Evolutionary conservation across 2,329 filamentous ascomycete species (phyloP), one percentile per base, ranked within the genome.

Genomic region (Metarhizium album): DNA sequence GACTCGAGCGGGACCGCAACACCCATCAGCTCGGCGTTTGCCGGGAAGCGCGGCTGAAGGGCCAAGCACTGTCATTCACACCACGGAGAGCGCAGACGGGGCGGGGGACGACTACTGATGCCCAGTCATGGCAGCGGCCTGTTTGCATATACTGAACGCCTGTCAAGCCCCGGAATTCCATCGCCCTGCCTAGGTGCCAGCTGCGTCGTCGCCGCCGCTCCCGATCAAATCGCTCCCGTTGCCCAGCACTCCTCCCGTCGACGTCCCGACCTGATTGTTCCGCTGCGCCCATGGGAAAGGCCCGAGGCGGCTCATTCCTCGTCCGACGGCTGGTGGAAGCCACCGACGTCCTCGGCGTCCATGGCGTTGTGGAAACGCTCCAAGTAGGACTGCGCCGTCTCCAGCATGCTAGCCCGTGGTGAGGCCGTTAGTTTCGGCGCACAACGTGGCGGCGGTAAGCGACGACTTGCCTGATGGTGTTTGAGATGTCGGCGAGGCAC

Each of bases 1-100:
- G 24, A 42, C 9, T 46, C 52, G 29, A 53, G 52, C 23, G 53
- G 51, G 9, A 48, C 37, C 2, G 51, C 38, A 23, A 54, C 53
- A 27, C 51, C 53, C 4, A 18, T 45, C 29, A 53, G 51, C 46
- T 23, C 48, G 27, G 51, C 20, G 18, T 43, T 29, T 4, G 46
- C 48, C 16, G 42, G 42, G 18, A 54, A 46, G 13, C 37, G 18
- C 14, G 47, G 42, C 8, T 40, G 37, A 40, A n/a, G 16, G 6
- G 18, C n/a, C n/a, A n/a, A n/a, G n/a, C n/a, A n/a, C n/a, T n/a
- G n/a, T n/a, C n/a, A n/a, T n/a, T n/a, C n/a, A n/a, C n/a, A n/a
- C n/a, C n/a, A n/a, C n/a, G n/a, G n/a, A n/a, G n/a, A n/a, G n/a
- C n/a, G n/a, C n/a, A n/a, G n/a, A n/a, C n/a, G n/a, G n/a, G n/a